Base-by-base conservation (phyloP, 768 basidiomycete genomes). In the Baorangia bicolor region DNA sequence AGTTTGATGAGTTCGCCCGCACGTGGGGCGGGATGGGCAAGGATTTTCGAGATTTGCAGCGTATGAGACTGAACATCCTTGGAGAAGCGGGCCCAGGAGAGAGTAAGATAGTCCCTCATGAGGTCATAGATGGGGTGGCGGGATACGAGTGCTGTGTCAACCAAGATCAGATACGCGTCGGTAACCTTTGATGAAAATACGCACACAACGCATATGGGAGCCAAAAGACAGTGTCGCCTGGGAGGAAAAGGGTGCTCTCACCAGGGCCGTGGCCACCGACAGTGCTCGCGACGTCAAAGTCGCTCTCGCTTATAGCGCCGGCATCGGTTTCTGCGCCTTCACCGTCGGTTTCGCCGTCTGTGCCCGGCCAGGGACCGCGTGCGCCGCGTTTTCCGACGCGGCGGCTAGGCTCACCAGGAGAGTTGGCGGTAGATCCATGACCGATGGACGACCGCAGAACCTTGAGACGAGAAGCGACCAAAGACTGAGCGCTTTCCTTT, bases 41-140 rank as follows among this genome's bases (percentile, higher is more conserved):
- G 82, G 62, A 93, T 91, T 71, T 92, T 92, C 48, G 88, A 88
- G 53, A 93, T 92, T 68, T 92, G 92, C 50, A 94, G 78, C 10
- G 93, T 92, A 66, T 97, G 94, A 0, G 90, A 89, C 72, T 92
- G 90, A 5, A 95, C 92, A 64, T 96, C 92, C 73, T 95, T 95
- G 51, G 90, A 90, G 75, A 93, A 94, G 46, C 91, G 87, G 18
- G 93, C 93, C 92, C 93, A 95, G 4, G 89, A 92, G 42, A 97
- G 85, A n/a, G 94, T 94, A 41, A 98, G 82, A 66, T 92, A 95
- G 74, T 98, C 95, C 50, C 90, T 83, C 90, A 98, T 92, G 52
- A 96, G 79, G 67, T 95, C 93, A 74, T 95, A 97, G 60, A 97
- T 91, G 0, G 94, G 94, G 70, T 92, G 90, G 23, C 92, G 86